A percentile compares a stretch with the other conserved stretches of the same genome.
These are phyloP conservation scores for Nothopassalora personata DNA, from an alignment of 2,329 filamentous ascomycete species.

Conservation along the genomic window DNA sequence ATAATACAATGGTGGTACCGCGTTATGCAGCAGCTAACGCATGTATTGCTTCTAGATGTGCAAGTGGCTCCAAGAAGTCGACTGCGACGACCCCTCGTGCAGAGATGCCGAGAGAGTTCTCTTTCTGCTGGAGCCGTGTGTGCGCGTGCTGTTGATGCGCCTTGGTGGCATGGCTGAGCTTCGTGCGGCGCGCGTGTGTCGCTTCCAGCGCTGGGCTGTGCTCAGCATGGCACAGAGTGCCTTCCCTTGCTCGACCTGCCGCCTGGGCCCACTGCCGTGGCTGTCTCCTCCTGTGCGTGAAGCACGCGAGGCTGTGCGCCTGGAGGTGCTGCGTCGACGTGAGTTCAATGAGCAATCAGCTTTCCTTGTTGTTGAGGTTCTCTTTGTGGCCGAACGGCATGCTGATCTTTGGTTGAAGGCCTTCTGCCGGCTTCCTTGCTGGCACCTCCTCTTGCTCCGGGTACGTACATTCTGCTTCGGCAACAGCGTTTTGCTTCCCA, in stretches of 20 bases:
- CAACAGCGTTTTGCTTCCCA: background rate
- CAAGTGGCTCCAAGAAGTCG: background rate
- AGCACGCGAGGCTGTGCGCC: no score
- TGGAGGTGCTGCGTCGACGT: no score
- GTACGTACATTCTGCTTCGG: background rate
- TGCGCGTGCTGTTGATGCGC: no score
- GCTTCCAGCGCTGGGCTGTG: no score
- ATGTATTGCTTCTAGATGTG: background rate
- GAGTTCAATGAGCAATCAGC: no score
- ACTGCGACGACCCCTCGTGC: background rate
- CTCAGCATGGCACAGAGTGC: no score
- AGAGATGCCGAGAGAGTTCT: background rate
- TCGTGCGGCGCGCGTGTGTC: no score
- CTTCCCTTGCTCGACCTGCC: no score
- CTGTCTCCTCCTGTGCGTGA: no score
- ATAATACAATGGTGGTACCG: background rate
- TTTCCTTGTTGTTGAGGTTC: background rate
- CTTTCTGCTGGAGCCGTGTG: no score
- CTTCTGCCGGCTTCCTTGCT: background rate
- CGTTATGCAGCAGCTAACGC: background rate
- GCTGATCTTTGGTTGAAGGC: background rate
- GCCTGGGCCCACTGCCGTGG: no score
- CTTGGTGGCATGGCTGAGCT: no score
- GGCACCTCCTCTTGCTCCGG: background rate
- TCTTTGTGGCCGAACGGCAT: background rate